A percentile compares a stretch with the other conserved stretches of the same genome.
These are phyloP conservation scores for Apium graveolens DNA, from an alignment of 129 eudicot species.

Conservation along the genomic window DNA sequence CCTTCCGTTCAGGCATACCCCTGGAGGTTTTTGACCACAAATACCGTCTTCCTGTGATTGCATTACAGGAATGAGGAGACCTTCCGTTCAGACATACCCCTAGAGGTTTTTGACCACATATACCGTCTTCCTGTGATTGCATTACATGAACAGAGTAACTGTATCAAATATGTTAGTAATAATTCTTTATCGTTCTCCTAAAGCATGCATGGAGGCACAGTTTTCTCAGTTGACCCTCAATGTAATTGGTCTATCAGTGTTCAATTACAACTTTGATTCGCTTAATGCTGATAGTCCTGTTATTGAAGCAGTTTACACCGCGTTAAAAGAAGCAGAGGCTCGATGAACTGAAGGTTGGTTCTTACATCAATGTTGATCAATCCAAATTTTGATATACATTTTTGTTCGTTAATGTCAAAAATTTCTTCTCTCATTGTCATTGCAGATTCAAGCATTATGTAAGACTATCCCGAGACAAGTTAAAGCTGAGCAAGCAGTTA, in stretches of 20 bases:
- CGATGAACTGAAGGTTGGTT: conserved; percentile 92
- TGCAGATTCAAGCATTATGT: conserved; percentile 70
- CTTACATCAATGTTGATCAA: conserved; percentile 11
- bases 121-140: too few relatives aligned
- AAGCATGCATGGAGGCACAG: conserved; percentile 79
- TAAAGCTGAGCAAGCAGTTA: conserved; percentile 84
- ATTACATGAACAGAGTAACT: too few relatives aligned
- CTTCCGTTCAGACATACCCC: too few relatives aligned
- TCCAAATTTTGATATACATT: background rate
- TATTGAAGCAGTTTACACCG: conserved; percentile 89
- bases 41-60: too few relatives aligned
- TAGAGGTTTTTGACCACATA: too few relatives aligned
- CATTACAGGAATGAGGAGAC: too few relatives aligned
- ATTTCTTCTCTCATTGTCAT: background rate
- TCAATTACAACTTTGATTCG: conserved; percentile 94
- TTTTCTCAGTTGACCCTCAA: conserved; percentile 92
- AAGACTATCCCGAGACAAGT: conserved; percentile 89
- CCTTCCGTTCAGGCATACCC: too few relatives aligned
- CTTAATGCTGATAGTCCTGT: conserved; percentile 88
- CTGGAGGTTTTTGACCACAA: too few relatives aligned
- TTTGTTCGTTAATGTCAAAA: background rate
- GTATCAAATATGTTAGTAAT: too few relatives aligned
- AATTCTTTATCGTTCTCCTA: too few relatives aligned
- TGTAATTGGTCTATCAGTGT: conserved; percentile 81
- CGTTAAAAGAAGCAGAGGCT: conserved; percentile 87